Conservation (phyloP, 106 monocot genomes). For the Xerophyta viscosa region DNA sequence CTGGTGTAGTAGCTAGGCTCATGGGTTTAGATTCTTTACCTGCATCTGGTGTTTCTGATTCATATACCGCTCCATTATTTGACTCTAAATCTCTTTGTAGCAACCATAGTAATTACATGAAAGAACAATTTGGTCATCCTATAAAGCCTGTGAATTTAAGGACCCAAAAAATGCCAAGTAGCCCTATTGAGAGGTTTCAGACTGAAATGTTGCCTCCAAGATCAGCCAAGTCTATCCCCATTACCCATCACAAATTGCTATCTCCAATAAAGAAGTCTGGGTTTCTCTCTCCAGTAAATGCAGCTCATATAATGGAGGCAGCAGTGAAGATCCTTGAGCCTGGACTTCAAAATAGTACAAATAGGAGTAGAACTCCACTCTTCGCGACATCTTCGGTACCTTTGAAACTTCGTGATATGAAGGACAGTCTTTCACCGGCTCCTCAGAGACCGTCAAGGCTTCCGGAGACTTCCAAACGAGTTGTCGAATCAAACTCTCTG, state of each 20-base stretch:
- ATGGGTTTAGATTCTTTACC: constrained; percentile 94
- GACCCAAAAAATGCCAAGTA: constrained; percentile 38
- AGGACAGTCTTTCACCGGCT: constrained; percentile 17
- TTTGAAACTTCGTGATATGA: constrained; percentile 25
- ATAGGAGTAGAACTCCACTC: constrained; percentile 19
- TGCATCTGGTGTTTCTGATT: constrained; percentile 42
- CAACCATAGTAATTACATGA: constrained; percentile 12
- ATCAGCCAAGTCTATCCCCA: constrained; percentile 20
- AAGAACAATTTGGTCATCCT: constrained; percentile 22
- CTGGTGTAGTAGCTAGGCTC: constrained; percentile 84
- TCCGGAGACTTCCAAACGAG: constrained; percentile 21
- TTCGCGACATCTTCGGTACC: constrained; percentile 25
- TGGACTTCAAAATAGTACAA: constrained; percentile 21
- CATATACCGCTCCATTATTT: constrained; percentile 46
- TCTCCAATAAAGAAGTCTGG: constrained; percentile 41
- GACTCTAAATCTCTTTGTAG: constrained; percentile 33
- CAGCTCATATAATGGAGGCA: constrained; percentile 44
- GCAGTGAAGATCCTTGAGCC: constrained; percentile 40
- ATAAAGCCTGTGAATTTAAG: constrained; percentile 20
- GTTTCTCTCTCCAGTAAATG: constrained; percentile 25
- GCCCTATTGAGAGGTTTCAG: constrained; percentile 44
- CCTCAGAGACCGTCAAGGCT: constrained; percentile 26
- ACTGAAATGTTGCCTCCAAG: constrained; percentile 34
- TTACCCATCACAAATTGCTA: constrained; percentile 28
- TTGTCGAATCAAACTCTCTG: constrained; percentile 18